phyloP scores from a whole-genome alignment of 2,329 filamentous ascomycete species.

The Curvularia spicifera region DNA sequence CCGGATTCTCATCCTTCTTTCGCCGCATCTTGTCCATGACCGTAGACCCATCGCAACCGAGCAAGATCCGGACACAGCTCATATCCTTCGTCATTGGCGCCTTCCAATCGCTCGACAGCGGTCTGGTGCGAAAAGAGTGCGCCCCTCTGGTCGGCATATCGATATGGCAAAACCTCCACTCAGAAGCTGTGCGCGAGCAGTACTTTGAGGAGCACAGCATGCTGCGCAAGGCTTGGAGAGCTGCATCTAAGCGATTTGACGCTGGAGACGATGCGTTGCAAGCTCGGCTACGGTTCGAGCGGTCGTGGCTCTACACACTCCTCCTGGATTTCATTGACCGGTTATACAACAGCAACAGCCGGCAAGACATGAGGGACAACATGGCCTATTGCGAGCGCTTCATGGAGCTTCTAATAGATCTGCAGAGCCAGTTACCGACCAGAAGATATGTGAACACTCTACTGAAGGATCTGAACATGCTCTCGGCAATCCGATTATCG shows the following conservation, averaged over 20 bases:
- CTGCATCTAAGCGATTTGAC: conserved; percentile 84
- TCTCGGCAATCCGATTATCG: conserved; percentile 79
- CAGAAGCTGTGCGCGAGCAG: conserved; percentile 73
- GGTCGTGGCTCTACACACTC: conserved; percentile 90
- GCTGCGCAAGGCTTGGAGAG: conserved; percentile 88
- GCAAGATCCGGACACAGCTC: conserved; percentile 72
- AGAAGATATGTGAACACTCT: conserved; percentile 91
- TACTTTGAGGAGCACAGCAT: conserved; percentile 75
- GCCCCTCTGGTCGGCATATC: conserved; percentile 92
- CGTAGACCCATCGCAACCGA: conserved; percentile 60
- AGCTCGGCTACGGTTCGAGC: conserved; percentile 83
- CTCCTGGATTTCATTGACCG: conserved; percentile 80
- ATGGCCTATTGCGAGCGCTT: conserved; percentile 90
- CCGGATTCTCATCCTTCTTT: conserved; percentile 88
- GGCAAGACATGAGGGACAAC: conserved; percentile 61
- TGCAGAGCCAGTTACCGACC: conserved; percentile 92
- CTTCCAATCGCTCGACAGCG: conserved; percentile 91
- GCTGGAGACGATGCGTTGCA: conserved; percentile 81
- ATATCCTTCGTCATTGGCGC: conserved; percentile 87
- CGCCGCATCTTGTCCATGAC: conserved; percentile 87
- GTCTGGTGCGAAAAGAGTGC: conserved; percentile 91
- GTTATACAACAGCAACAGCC: conserved; percentile 61
- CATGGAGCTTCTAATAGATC: conserved; percentile 84
- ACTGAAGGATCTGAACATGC: conserved; percentile 81
- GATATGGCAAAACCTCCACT: conserved; percentile 92